Evolutionary conservation across 345 rosid species (phyloP).

Genomic region (Passiflora organensis): DNA sequence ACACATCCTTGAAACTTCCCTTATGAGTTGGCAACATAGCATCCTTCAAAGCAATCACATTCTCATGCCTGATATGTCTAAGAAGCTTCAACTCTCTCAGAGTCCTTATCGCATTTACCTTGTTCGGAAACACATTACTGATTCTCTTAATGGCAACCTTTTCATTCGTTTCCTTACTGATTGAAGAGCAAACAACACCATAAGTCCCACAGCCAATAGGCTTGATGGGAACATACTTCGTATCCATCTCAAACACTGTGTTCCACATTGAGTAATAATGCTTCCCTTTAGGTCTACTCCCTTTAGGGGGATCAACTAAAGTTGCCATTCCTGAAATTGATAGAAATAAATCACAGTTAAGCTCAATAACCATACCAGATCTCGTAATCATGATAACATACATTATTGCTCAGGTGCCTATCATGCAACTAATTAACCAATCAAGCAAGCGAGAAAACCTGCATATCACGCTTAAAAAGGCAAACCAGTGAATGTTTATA

Average conservation of each 20-base stretch:
- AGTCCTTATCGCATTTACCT: conserved; percentile 62
- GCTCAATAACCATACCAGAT: background rate
- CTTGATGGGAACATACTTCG: conserved; percentile 71
- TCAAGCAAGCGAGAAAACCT: background rate
- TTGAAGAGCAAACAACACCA: conserved; percentile 81
- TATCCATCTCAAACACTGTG: conserved; percentile 72
- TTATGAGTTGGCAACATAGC: conserved; percentile 70
- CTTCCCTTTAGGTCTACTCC: conserved; percentile 45
- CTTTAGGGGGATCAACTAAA: conserved; percentile 75
- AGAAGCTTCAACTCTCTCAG: conserved; percentile 78
- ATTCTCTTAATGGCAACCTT: conserved; percentile 80
- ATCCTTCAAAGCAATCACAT: conserved; percentile 77
- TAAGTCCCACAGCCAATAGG: conserved; percentile 85
- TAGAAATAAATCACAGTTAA: background rate
- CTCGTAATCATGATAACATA: background rate
- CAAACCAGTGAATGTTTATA: background rate
- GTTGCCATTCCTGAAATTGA: conserved; percentile 51
- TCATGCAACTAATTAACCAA: background rate
- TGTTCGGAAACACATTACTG: conserved; percentile 61
- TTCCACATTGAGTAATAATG: conserved; percentile 81
- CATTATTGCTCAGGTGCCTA: background rate
- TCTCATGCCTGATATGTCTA: conserved; percentile 63
- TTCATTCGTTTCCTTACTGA: conserved; percentile 70
- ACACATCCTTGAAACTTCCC: conserved; percentile 68
- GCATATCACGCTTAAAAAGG: background rate